phyloP scores from a whole-genome alignment of 495 filamentous ascomycete genomes.

The Aspergillus ostianus region DNA sequence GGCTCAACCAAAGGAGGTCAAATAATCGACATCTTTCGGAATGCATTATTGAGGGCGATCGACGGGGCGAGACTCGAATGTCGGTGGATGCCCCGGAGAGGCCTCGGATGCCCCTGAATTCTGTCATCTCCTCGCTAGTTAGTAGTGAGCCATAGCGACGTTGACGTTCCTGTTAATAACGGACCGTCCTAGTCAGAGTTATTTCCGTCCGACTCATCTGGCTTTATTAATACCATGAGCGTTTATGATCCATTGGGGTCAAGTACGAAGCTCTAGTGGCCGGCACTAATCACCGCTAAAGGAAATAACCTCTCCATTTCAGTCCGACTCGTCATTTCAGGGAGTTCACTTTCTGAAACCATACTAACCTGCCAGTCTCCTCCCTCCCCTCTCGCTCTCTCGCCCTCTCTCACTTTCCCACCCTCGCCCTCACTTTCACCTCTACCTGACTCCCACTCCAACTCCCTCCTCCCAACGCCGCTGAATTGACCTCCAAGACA shows the following conservation, averaged over 20 bases:
- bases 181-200: too few species aligned
- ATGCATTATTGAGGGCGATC: constrained; percentile 24
- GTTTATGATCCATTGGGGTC: too few species aligned
- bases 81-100: background rate
- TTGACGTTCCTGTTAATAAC: too few species aligned
- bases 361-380: background rate
- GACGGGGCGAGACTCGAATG: constrained; percentile 19
- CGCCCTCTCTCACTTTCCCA: background rate
- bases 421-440: constrained; percentile 1
- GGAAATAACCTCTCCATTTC: background rate
- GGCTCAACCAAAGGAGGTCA: background rate
- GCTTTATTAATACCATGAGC: too few species aligned
- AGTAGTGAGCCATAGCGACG: too few species aligned
- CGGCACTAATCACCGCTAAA: constrained; percentile 1
- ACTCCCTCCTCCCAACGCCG: background rate
- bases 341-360: background rate
- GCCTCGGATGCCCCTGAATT: background rate
- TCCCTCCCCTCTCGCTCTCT: background rate
- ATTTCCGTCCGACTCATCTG: too few species aligned
- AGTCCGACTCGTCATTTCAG: background rate
- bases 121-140: too few species aligned
- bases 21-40: too few species aligned
- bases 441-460: constrained; percentile 1
- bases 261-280: constrained; percentile 4
- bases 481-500: constrained; percentile 10